Percentiles rank a stretch among this genome's conserved stretches.
phyloP scores from a whole-genome alignment of 169 alveolate genomes.

The Cystoisospora suis region DNA sequence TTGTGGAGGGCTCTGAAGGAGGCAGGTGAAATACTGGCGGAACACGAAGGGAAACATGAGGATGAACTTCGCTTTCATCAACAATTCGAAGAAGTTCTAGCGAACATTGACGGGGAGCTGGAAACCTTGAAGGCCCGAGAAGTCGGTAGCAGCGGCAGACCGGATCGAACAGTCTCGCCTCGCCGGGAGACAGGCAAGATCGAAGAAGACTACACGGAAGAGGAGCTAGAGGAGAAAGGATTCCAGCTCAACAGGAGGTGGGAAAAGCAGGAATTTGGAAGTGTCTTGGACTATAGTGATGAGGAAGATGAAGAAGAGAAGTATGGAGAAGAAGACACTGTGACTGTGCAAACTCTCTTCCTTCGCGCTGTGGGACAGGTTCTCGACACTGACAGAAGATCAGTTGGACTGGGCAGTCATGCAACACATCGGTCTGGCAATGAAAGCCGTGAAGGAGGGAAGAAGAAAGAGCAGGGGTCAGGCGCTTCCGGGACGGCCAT shows the following conservation, averaged over 20 bases:
- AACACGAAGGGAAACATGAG: background rate
- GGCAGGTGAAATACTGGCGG: background rate
- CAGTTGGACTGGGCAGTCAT: background rate
- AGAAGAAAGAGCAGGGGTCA: background rate
- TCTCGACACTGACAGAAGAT: background rate
- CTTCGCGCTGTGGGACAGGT: background rate
- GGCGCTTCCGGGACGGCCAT: background rate
- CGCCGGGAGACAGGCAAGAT: background rate
- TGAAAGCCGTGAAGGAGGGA: background rate
- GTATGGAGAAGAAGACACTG: background rate
- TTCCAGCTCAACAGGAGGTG: background rate
- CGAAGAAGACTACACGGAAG: background rate
- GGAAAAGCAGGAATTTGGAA: background rate
- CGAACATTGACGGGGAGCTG: conserved; percentile 4
- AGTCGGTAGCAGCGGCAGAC: background rate
- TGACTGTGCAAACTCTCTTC: background rate
- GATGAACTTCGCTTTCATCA: background rate
- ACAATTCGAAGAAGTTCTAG: background rate
- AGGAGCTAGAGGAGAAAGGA: conserved; percentile 6
- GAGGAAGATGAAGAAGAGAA: background rate
- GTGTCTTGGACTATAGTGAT: background rate
- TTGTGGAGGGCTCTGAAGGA: background rate
- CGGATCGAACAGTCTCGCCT: background rate
- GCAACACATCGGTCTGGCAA: background rate
- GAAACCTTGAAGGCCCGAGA: background rate